Evolutionary conservation across 2,329 filamentous ascomycete genomes (phyloP).

Genomic region (Pestalotiopsis sp.): DNA sequence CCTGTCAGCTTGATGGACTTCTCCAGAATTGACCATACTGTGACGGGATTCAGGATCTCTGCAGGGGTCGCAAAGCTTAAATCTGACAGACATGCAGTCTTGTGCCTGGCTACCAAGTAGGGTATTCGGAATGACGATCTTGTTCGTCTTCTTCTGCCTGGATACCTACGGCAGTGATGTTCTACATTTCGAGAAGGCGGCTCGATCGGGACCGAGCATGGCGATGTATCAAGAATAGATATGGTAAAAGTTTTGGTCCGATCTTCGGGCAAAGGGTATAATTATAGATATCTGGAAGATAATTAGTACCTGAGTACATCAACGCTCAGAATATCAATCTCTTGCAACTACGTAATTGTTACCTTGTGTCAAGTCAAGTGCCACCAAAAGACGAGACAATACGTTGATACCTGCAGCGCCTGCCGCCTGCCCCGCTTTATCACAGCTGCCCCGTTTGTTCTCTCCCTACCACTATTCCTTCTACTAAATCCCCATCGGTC

Average conservation of each 20-base stretch:
- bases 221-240: too few relatives aligned
- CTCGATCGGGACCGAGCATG: too few relatives aligned
- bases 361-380: not conserved
- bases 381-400: not conserved
- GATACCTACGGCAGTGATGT: too few relatives aligned
- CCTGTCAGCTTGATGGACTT: not conserved
- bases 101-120: not conserved
- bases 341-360: not conserved
- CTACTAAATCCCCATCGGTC: too few relatives aligned
- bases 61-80: not conserved
- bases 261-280: too few relatives aligned
- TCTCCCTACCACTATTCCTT: not conserved
- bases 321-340: not conserved
- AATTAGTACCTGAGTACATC: too few relatives aligned
- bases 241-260: too few relatives aligned
- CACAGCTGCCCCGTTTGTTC: not conserved
- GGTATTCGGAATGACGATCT: too few relatives aligned
- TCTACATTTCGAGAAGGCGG: too few relatives aligned
- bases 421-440: constrained; percentile 1
- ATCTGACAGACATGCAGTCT: not conserved
- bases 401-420: not conserved
- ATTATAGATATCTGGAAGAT: too few relatives aligned
- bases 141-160: too few relatives aligned
- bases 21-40: not conserved
- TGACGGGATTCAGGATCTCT: not conserved